Conservation (phyloP, 2,329 filamentous ascomycete genomes). For the Verticillium dahliae region DNA sequence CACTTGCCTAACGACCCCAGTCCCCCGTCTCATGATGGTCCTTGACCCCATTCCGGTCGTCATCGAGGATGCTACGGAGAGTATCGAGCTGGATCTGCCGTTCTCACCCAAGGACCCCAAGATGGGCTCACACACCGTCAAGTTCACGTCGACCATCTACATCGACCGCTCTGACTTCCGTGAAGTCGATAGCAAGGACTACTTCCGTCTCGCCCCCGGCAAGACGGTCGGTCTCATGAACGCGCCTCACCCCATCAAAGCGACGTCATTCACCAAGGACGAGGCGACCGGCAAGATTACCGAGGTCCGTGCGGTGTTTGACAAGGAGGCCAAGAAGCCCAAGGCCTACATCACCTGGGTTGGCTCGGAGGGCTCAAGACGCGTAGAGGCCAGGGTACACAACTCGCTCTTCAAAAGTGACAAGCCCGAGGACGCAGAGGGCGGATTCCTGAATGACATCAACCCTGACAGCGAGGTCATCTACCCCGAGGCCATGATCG, state of each 20-base stretch:
- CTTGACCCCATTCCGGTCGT: slow-evolving; percentile 78
- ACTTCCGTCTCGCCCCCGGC: slow-evolving; percentile 73
- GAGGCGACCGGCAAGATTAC: slow-evolving; percentile 56
- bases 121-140: slow-evolving; percentile 54
- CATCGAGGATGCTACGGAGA: slow-evolving; percentile 70
- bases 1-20: slow-evolving; percentile 20
- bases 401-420: slow-evolving; percentile 82
- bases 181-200: slow-evolving; percentile 66
- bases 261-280: slow-evolving; percentile 64
- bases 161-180: slow-evolving; percentile 80
- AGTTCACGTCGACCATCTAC: slow-evolving; percentile 72
- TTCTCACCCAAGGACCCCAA: slow-evolving; percentile 76
- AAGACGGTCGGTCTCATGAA: slow-evolving; percentile 72
- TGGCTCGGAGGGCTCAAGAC: slow-evolving; percentile 54
- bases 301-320: slow-evolving; percentile 56
- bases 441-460: slow-evolving; percentile 77
- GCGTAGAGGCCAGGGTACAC: slow-evolving; percentile 72
- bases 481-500: slow-evolving; percentile 72
- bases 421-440: slow-evolving; percentile 69
- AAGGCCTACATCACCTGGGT: slow-evolving; percentile 94
- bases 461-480: slow-evolving; percentile 78
- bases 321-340: slow-evolving; percentile 64
- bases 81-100: slow-evolving; percentile 58
- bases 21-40: slow-evolving; percentile 84
- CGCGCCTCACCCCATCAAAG: slow-evolving; percentile 64